Conservation (phyloP, 306 rosid species). For the Gleditsia sinensis region DNA sequence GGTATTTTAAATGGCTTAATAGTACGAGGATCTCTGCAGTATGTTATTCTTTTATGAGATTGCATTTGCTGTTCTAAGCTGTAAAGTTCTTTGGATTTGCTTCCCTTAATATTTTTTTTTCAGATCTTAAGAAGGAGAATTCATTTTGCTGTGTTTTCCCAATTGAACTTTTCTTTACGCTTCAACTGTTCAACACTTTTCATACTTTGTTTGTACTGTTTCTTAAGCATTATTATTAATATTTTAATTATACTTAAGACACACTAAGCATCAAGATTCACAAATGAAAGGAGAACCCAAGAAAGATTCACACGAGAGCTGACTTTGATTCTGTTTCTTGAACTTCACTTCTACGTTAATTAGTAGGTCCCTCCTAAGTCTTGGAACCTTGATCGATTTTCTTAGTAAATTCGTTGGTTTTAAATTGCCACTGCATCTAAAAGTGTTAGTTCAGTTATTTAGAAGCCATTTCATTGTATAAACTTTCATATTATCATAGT, state of each 20-base stretch:
- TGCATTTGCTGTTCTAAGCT: neutral
- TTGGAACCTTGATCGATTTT: too few relatives aligned
- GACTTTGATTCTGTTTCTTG: too few relatives aligned
- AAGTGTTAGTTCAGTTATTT: too few relatives aligned
- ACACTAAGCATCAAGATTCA: neutral
- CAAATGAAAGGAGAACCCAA: too few relatives aligned
- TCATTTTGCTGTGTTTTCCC: neutral
- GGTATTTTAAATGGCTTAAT: neutral
- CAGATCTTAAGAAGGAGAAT: conserved; percentile 4
- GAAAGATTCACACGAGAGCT: too few relatives aligned
- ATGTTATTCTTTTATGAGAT: neutral
- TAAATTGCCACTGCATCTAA: too few relatives aligned
- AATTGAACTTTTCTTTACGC: conserved; percentile 1
- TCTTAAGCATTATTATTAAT: neutral
- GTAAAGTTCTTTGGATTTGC: conserved; percentile 10
- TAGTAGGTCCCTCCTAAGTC: too few relatives aligned
- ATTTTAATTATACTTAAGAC: neutral
- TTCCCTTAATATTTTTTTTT: neutral
- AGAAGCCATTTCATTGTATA: too few relatives aligned
- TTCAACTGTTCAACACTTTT: neutral
- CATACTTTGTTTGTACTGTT: neutral
- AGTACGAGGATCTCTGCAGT: neutral
- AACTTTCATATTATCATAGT: too few relatives aligned
- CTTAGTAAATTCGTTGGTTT: too few relatives aligned
- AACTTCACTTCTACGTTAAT: too few relatives aligned